A percentile compares a stretch with the other conserved stretches of the same genome.
These are phyloP conservation scores for Dictyostelium brefeldianum DNA, from an alignment of 78 protist species.

Conservation along the genomic window DNA sequence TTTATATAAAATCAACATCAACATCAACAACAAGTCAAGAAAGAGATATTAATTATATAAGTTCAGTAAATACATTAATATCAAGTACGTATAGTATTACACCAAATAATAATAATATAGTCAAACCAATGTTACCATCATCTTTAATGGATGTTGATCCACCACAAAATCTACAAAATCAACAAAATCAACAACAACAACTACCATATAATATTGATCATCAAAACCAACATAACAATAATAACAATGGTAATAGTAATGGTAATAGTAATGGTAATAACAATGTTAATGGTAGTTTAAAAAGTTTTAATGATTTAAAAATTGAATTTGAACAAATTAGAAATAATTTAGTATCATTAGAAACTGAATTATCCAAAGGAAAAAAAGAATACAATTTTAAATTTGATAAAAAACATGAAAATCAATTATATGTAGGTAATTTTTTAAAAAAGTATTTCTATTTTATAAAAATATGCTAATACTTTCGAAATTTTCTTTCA, in stretches of 20 bases:
- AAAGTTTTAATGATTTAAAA: constrained; percentile 8
- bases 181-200: not conserved
- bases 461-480: not conserved
- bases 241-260: not conserved
- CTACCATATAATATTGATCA: not conserved
- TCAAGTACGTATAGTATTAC: not conserved
- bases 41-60: too few relatives aligned
- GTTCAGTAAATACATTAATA: not conserved
- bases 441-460: not conserved
- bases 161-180: not conserved
- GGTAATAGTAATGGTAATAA: not conserved
- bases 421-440: not conserved
- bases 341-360: not conserved
- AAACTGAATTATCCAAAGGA: not conserved
- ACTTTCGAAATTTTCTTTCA: not conserved
- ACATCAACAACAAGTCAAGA: too few relatives aligned
- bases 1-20: too few relatives aligned
- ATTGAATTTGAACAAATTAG: not conserved
- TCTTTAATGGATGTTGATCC: too few relatives aligned
- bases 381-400: not conserved
- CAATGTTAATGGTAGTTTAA: not conserved
- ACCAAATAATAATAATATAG: not conserved
- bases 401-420: not conserved
- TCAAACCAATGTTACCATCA: too few relatives aligned
- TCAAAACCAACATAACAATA: not conserved